Evolutionary conservation across 2,329 filamentous ascomycete genomes (phyloP), one percentile per base, ranked within the genome.

Genomic region (Sclerotinia trifoliorum): DNA sequence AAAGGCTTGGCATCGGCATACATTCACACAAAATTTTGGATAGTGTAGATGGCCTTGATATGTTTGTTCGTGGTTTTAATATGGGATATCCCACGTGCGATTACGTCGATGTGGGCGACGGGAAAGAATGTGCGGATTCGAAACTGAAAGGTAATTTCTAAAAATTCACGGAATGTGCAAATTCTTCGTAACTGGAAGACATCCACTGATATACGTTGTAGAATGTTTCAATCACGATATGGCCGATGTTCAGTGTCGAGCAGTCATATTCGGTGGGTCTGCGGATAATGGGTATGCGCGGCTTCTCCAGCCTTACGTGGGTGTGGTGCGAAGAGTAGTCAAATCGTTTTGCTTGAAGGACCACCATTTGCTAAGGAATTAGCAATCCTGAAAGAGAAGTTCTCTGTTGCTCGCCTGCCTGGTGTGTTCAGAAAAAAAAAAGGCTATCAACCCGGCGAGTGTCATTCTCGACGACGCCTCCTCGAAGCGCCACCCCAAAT

Each of bases 231-330:
- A 78, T 29, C 71, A 77, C n/a, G 71, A 78, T 56, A 70, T 79
- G 39, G 70, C 72, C 24, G 76, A 81, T 69, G 70, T 78, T 11
- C 81, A 82, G 66, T 82, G 80, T 68, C 77, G 74, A 17, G 79
- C 77, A 15, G 73, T 82, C 46, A 61, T 81, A 52, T 80, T 82
- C 56, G 80, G 80, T n/a, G 80, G 75, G 29, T 80, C 80, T 2
- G 75, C 78, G 5, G 80, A 82, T 65, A 80, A 78, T 66, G 79
- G 80, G 29, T 81, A 81, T 67, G 80, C 80, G n/a, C 79, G 78
- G 21, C 71, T 81, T 32, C 76, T 82, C 19, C 76, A 61, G 26
- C 58, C 77, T 0, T 76, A 79, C 61, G 70, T 73, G 1, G 70
- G 75, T 26, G 72, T 29, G 64, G 70, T 15, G 32, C 70, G 0